These are phyloP conservation scores for Vigna unguiculata DNA, from an alignment of 306 rosid species.

Conservation along the genomic window DNA sequence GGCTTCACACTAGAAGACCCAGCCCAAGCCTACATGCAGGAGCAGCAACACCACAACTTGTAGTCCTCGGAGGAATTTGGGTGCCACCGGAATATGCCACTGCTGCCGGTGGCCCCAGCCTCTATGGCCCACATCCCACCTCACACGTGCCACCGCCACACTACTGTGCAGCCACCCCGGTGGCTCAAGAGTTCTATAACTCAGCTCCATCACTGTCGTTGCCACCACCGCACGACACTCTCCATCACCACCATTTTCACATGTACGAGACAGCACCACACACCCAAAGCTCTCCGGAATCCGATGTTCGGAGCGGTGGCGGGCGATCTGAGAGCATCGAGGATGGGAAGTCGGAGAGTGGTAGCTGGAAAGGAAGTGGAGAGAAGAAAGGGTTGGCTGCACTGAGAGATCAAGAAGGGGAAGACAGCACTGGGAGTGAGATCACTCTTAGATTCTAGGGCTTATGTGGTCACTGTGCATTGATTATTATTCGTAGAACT, in stretches of 20 bases:
- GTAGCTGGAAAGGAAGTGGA: conserved; percentile 86
- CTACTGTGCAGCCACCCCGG: conserved; percentile 60
- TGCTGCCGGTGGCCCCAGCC: conserved; percentile 53
- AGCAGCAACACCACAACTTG: conserved; percentile 69
- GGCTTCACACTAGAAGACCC: conserved; percentile 87
- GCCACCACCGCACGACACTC: conserved; percentile 39
- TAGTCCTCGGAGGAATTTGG: conserved; percentile 89
- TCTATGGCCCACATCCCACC: conserved; percentile 56
- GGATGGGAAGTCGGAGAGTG: conserved; percentile 84
- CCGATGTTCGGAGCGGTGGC: conserved; percentile 45
- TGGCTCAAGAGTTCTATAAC: conserved; percentile 72
- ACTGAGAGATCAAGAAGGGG: conserved; percentile 38
- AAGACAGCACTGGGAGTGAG: conserved; percentile 71
- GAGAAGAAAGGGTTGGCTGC: conserved; percentile 57
- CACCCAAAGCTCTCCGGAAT: conserved; percentile 48
- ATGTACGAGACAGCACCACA: conserved; percentile 52
- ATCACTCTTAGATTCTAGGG: conserved; percentile 75
- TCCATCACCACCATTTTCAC: conserved; percentile 67
- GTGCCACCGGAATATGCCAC: conserved; percentile 82
- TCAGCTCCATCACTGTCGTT: conserved; percentile 36
- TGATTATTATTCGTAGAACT: not conserved
- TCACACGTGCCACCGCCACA: conserved; percentile 56
- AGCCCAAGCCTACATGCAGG: conserved; percentile 67
- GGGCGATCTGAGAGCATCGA: conserved; percentile 84
- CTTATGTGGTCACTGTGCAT: not conserved